Percentiles rank a stretch among this genome's conserved stretches.
Conservation (phyloP, 176 grass and related monocot species). For the Dendrocalamus sinicus region DNA sequence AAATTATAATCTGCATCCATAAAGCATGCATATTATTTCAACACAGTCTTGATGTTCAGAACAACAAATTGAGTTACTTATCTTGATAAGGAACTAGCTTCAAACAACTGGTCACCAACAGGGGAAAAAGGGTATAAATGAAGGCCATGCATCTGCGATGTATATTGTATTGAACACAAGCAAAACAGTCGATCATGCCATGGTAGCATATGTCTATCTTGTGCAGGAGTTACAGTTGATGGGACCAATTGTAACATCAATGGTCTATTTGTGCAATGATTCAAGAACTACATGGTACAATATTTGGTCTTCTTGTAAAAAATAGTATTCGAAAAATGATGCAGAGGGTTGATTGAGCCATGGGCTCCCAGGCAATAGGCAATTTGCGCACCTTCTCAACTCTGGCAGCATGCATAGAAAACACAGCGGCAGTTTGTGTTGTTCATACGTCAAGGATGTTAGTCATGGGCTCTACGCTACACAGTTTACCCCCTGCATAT, state of each 20-base stretch:
- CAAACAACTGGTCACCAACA: slow-evolving; percentile 25
- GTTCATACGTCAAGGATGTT: background rate
- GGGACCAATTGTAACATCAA: background rate
- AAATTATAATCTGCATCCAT: slow-evolving; percentile 78
- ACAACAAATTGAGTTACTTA: background rate
- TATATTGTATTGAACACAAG: background rate
- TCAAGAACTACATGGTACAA: background rate
- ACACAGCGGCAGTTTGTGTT: background rate
- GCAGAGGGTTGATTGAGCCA: background rate
- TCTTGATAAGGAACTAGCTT: background rate
- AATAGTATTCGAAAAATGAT: background rate
- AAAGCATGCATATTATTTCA: slow-evolving; percentile 39
- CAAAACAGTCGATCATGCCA: background rate
- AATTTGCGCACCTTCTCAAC: background rate
- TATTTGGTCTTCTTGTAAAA: background rate
- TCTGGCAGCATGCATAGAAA: background rate
- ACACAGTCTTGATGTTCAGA: slow-evolving; percentile 6
- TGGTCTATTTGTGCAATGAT: background rate
- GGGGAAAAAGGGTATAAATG: slow-evolving; percentile 14
- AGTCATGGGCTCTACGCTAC: background rate
- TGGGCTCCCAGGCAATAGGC: background rate
- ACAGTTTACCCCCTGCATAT: background rate
- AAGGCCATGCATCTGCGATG: background rate
- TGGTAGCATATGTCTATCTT: background rate
- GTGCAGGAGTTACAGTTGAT: slow-evolving; percentile 6